These are phyloP conservation scores for Alternaria triticimaculans DNA, from an alignment of 2,329 filamentous ascomycete species.

Conservation along the genomic window DNA sequence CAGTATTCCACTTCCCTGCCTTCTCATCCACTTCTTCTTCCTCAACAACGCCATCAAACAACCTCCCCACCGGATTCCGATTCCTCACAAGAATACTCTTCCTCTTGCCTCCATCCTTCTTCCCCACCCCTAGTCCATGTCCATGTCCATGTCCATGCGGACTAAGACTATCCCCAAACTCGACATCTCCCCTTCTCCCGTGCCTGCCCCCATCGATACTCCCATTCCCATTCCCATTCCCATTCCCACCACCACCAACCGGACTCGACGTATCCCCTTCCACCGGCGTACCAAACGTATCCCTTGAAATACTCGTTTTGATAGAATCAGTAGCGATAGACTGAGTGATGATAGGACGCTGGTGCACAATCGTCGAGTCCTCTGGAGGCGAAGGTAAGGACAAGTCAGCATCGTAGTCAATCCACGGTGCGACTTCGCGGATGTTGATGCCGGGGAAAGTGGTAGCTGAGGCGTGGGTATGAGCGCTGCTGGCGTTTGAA, in stretches of 20 bases:
- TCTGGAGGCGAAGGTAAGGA: neutral
- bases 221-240: neutral
- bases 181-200: neutral
- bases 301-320: neutral
- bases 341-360: conserved; percentile 2
- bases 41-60: conserved; percentile 26
- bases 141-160: neutral
- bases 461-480: conserved; percentile 11
- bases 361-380: neutral
- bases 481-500: conserved; percentile 19
- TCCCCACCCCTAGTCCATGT: neutral
- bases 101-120: conserved; percentile 5
- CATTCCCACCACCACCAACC: neutral
- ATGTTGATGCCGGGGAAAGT: conserved; percentile 16
- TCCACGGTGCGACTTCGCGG: conserved; percentile 34
- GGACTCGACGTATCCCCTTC: neutral
- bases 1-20: neutral
- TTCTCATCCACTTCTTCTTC: neutral
- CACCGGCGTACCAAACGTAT: neutral
- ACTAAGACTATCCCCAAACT: neutral
- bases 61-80: conserved; percentile 26
- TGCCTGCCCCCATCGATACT: neutral
- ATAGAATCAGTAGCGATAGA: neutral
- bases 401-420: conserved; percentile 18
- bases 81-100: conserved; percentile 18